Evolutionary conservation across 176 grass and related monocot genomes (phyloP).

Genomic region (Tillandsia leiboldiana): DNA sequence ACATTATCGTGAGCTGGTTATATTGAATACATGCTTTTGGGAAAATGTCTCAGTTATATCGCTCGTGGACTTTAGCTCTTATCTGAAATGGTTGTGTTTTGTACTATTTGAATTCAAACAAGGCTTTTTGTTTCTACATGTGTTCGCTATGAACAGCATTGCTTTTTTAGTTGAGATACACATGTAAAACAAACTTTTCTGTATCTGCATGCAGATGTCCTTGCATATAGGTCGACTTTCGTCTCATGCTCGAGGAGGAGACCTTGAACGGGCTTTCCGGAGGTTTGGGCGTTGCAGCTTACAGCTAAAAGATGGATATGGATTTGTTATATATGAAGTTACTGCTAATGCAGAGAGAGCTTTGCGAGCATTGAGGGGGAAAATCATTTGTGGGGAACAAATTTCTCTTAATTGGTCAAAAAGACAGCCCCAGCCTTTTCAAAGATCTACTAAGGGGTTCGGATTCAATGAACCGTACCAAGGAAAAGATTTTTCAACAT

Average conservation of each 20-base stretch:
- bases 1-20: too few species aligned
- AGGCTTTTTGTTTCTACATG: too few species aligned
- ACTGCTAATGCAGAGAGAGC: constrained; percentile 37
- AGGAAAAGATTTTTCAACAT: constrained; percentile 8
- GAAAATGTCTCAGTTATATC: too few species aligned
- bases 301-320: constrained; percentile 41
- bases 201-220: constrained; percentile 39
- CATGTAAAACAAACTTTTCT: not conserved
- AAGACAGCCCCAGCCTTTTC: constrained; percentile 26
- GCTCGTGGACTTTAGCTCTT: too few species aligned
- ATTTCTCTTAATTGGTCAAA: constrained; percentile 60
- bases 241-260: constrained; percentile 17
- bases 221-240: constrained; percentile 44
- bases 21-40: too few species aligned
- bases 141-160: too few species aligned
- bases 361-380: constrained; percentile 22
- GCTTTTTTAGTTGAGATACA: too few species aligned
- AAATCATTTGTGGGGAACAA: constrained; percentile 31
- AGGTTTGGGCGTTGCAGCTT: constrained; percentile 39
- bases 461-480: constrained; percentile 13
- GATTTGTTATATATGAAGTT: constrained; percentile 48
- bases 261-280: constrained; percentile 37
- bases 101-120: too few species aligned
- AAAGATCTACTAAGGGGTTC: constrained; percentile 23
- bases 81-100: too few species aligned